phyloP scores from a whole-genome alignment of 2,329 filamentous ascomycete species.

The Microcyclosporella mali region DNA sequence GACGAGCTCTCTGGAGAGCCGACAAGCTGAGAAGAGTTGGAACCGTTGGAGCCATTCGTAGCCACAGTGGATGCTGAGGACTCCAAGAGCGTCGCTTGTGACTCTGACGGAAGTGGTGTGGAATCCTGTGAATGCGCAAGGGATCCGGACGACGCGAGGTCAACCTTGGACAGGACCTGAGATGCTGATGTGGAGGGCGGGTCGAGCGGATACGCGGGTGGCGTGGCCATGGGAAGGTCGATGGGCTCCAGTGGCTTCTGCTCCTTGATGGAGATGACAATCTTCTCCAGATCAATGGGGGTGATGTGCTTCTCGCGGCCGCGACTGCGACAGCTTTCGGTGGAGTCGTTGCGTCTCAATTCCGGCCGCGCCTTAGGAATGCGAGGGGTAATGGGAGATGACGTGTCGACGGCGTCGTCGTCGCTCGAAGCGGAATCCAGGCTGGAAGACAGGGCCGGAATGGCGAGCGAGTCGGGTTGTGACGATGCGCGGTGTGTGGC shows the following conservation, averaged over 20 bases:
- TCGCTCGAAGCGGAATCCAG: conserved; percentile 37
- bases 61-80: conserved; percentile 55
- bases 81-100: conserved; percentile 37
- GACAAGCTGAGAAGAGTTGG: conserved; percentile 35
- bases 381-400: conserved; percentile 45
- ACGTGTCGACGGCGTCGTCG: conserved; percentile 43
- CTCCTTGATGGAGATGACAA: conserved; percentile 86
- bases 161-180: conserved; percentile 33
- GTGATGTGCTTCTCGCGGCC: conserved; percentile 82
- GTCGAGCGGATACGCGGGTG: conserved; percentile 8
- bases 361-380: conserved; percentile 55
- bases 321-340: conserved; percentile 57
- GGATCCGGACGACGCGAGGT: conserved; percentile 17
- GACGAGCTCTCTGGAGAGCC: conserved; percentile 57
- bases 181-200: conserved; percentile 15
- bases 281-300: conserved; percentile 86
- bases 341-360: conserved; percentile 65
- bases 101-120: conserved; percentile 11
- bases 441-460: conserved; percentile 43
- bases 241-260: conserved; percentile 62
- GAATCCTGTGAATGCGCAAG: conserved; percentile 37
- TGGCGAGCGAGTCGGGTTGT: conserved; percentile 10
- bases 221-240: conserved; percentile 32
- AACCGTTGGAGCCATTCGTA: conserved; percentile 35
- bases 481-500: conserved; percentile 5